Evolutionary conservation across 164 flowering plant genomes (phyloP).

Genomic region (Sedum album): DNA sequence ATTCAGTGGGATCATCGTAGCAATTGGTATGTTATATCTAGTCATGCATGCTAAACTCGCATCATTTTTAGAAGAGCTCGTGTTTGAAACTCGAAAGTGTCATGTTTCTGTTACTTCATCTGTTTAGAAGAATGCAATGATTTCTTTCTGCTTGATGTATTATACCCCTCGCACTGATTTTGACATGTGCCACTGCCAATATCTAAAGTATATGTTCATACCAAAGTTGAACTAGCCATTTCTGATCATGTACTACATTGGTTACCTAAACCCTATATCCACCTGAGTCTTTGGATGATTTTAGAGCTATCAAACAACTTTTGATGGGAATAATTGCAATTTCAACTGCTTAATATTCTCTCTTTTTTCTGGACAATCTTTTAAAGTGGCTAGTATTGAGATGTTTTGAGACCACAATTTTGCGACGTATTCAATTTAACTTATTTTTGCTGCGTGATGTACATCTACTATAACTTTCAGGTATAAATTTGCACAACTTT

Average conservation of each 20-base stretch:
- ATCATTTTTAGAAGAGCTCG: not conserved
- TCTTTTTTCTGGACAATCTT: not conserved
- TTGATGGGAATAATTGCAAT: not conserved
- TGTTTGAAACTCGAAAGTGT: not conserved
- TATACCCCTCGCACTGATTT: not conserved
- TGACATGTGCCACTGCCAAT: not conserved
- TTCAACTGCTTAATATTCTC: not conserved
- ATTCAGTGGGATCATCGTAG: constrained; percentile 88
- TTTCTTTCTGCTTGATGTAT: not conserved
- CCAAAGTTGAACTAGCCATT: not conserved
- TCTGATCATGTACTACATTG: not conserved
- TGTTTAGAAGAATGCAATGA: not conserved
- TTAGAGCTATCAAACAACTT: not conserved
- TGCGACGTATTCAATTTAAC: not conserved
- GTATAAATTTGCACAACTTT: constrained; percentile 96
- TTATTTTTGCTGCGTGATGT: not conserved
- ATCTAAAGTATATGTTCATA: not conserved
- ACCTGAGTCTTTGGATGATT: not conserved
- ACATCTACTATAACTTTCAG: constrained; percentile 28
- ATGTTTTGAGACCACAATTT: not conserved
- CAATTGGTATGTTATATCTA: constrained; percentile 45
- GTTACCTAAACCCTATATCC: not conserved
- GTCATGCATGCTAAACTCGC: not conserved
- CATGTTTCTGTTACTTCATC: not conserved
- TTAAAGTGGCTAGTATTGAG: not conserved